Percentiles rank a stretch among this genome's conserved stretches.
These are phyloP conservation scores for Psilocybe cubensis DNA, from an alignment of 768 basidiomycete species.

Conservation along the genomic window DNA sequence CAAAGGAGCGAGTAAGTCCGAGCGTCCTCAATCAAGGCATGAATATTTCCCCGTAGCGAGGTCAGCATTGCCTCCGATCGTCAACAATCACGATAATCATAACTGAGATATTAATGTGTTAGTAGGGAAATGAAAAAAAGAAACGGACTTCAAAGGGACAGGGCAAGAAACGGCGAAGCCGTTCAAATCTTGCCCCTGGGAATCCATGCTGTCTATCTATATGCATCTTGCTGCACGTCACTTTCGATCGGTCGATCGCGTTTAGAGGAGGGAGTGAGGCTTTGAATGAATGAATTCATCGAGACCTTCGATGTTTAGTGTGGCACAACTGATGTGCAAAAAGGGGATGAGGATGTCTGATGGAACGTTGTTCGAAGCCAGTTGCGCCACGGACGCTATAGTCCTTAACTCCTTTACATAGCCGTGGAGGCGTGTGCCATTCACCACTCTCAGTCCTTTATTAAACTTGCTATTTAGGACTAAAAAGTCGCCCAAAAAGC, in stretches of 20 bases:
- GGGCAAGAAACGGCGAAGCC: not conserved
- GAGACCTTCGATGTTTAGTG: not conserved
- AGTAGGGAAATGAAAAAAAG: not conserved
- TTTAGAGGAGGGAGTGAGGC: not conserved
- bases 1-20: not conserved
- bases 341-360: conserved; percentile 21
- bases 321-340: conserved; percentile 2
- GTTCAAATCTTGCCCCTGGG: too few species aligned
- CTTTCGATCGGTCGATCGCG: conserved; percentile 4
- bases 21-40: not conserved
- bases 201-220: too few species aligned
- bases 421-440: not conserved
- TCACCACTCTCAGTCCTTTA: not conserved
- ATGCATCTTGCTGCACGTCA: too few species aligned
- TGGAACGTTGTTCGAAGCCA: conserved; percentile 7
- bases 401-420: not conserved
- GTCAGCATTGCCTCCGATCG: not conserved
- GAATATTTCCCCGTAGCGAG: not conserved
- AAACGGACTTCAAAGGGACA: too few species aligned
- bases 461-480: not conserved
- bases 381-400: not conserved
- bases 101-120: not conserved
- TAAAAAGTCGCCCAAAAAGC: not conserved
- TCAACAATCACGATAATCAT: not conserved
- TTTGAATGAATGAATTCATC: not conserved